Evolutionary conservation across 169 alveolate genomes (phyloP), one percentile per base, ranked within the genome.

Genomic region (Cytauxzoon felis): DNA sequence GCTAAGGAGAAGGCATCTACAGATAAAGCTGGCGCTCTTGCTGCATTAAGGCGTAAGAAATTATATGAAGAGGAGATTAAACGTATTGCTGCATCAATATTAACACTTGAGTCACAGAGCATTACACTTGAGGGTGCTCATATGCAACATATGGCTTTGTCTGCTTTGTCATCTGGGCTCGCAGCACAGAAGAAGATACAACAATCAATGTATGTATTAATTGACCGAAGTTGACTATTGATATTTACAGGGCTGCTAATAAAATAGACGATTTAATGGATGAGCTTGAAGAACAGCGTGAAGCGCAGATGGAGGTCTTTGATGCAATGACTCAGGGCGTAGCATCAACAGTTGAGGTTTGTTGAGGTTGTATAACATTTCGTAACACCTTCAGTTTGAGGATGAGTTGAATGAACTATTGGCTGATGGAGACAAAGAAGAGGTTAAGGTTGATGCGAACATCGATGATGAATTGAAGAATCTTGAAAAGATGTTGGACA

Each of bases 111-210:
- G 76, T 65, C 82, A 62, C 87, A 85, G 51, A 79, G 68, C 80
- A 85, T 85, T 34, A 80, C 87, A 16, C 59, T 85, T 49, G 91
- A 85, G 66, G 81, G 85, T 45, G 85, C 87, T 50, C 85, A 80
- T 27, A 69, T 85, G 72, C 91, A 85, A 43, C 87, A 85, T 45
- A 40, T 76, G 63, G 89, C 91, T 6, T 79, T 80, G 16, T 73
- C 66, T 53, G 91, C 91, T 11, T 59, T 85, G 40, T 36, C 80
- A 70, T 59, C 54, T 21, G 75, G 78, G 3, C 70, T 60, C 18
- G 33, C 56, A 21, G 78, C 66, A 16, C 85, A 75, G 38, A 65
- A 75, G 26, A 19, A n/a, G 21, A 41, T 75, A 32, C 85, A 75
- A 49, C 60, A 27, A 18, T 13, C 61, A n/a, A 29, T 60, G 71